phyloP scores from a whole-genome alignment of 2,329 filamentous ascomycete species.

The Coleophoma cylindrospora region DNA sequence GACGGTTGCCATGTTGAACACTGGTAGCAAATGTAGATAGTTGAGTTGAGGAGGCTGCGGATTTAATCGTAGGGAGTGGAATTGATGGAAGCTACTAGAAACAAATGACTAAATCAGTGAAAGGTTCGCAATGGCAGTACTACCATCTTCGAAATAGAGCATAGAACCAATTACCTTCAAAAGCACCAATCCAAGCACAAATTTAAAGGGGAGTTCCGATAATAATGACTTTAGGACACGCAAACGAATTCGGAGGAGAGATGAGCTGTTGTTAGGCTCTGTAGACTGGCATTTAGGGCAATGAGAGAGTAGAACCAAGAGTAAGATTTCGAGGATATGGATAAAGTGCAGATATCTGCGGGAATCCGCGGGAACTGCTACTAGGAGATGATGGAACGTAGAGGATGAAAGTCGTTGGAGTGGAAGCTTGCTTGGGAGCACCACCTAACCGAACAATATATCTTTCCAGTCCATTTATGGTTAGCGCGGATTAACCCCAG shows the following conservation, averaged over 20 bases:
- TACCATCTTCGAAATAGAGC: not conserved
- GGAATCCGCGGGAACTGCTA: too few relatives aligned
- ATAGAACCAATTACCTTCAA: not conserved
- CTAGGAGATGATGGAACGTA: too few relatives aligned
- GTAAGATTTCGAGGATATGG: not conserved
- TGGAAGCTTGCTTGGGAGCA: too few relatives aligned
- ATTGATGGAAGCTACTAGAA: not conserved
- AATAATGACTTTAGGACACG: conserved; percentile 3
- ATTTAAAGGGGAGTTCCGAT: not conserved
- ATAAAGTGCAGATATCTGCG: not conserved
- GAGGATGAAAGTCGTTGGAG: too few relatives aligned
- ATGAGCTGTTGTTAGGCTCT: not conserved
- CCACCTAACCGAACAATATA: too few relatives aligned
- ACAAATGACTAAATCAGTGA: not conserved
- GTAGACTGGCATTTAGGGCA: conserved; percentile 3
- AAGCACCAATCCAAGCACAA: not conserved
- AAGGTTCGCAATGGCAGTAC: not conserved
- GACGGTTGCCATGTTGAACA: conserved; percentile 21
- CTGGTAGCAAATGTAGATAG: not conserved
- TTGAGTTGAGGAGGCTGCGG: not conserved
- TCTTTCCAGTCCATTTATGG: too few relatives aligned
- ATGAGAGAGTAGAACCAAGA: conserved; percentile 1
- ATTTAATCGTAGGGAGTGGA: not conserved
- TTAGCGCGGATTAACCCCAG: too few relatives aligned
- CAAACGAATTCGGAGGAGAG: conserved; percentile 2